Evolutionary conservation across 1,284 basidiomycete species (phyloP).

Genomic region (Thecaphora thlaspeos): DNA sequence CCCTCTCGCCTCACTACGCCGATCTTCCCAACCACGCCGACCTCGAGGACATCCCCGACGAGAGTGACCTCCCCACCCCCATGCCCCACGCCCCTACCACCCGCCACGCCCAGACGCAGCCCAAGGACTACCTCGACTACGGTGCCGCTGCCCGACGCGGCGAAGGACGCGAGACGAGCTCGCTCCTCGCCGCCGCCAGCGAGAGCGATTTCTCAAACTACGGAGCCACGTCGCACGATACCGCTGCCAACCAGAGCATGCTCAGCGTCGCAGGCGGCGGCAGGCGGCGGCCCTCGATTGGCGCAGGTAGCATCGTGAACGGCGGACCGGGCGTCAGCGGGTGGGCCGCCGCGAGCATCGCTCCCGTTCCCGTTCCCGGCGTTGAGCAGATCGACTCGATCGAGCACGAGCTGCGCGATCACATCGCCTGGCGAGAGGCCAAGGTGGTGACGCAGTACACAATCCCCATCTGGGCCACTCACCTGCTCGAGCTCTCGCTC

Average conservation of each 20-base stretch:
- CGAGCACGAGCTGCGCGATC: conserved; percentile 23
- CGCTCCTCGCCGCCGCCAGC: conserved; percentile 7
- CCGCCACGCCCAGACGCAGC: conserved; percentile 1
- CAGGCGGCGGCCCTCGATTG: conserved; percentile 13
- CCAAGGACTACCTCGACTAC: conserved; percentile 5
- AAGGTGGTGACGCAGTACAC: conserved; percentile 42
- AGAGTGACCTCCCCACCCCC: background rate
- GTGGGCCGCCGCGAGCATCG: conserved; percentile 31
- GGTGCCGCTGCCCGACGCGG: background rate
- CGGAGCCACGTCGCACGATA: conserved; percentile 4
- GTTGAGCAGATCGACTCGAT: conserved; percentile 39
- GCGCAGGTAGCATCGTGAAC: conserved; percentile 17
- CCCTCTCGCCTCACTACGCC: no score
- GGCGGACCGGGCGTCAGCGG: conserved; percentile 26
- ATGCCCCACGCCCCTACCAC: conserved; percentile 6
- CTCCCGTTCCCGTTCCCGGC: conserved; percentile 26
- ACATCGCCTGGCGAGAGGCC: conserved; percentile 38
- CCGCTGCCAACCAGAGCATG: background rate
- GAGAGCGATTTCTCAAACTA: conserved; percentile 10
- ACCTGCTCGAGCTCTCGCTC: conserved; percentile 52
- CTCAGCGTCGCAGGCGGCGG: no score
- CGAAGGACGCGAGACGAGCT: conserved; percentile 16
- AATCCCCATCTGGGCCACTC: conserved; percentile 49
- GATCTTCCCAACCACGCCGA: no score
- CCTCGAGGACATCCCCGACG: background rate